Evolutionary conservation across 306 rosid species (phyloP).

Genomic region (Canavalia gladiata): DNA sequence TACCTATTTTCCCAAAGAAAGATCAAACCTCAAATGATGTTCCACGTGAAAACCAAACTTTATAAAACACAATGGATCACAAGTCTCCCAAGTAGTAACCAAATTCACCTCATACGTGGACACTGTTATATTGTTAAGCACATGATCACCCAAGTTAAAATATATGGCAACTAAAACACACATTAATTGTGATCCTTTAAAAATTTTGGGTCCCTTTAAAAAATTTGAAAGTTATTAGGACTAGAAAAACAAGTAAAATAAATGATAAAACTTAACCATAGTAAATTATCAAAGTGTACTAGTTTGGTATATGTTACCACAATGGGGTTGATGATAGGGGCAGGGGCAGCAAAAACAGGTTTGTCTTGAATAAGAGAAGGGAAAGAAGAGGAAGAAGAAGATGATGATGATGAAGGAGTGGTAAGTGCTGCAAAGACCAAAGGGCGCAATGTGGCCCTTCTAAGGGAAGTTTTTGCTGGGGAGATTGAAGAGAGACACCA

Average conservation of each 20-base stretch:
- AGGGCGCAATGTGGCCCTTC: slow-evolving; percentile 63
- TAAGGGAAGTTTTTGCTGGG: slow-evolving; percentile 50
- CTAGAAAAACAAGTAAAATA: not conserved
- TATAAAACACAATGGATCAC: not conserved
- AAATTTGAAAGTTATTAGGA: not conserved
- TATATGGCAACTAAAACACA: slow-evolving; percentile 10
- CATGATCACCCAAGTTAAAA: slow-evolving; percentile 9
- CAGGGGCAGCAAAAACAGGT: slow-evolving; percentile 84
- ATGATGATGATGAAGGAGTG: slow-evolving; percentile 58
- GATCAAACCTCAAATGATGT: slow-evolving; percentile 36
- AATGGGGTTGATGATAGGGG: slow-evolving; percentile 73
- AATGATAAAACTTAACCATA: not conserved
- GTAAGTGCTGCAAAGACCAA: slow-evolving; percentile 60
- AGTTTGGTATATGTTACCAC: slow-evolving; percentile 57
- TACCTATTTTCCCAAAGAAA: slow-evolving; percentile 35
- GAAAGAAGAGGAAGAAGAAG: slow-evolving; percentile 51
- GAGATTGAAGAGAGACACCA: slow-evolving; percentile 63
- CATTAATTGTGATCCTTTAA: not conserved
- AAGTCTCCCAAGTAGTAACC: slow-evolving; percentile 38
- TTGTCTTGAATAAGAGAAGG: slow-evolving; percentile 85
- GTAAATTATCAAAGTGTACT: not conserved
- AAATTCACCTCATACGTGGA: slow-evolving; percentile 30
- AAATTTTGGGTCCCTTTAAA: not conserved
- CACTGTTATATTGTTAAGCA: slow-evolving; percentile 24
- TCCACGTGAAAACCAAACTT: slow-evolving; percentile 50